A percentile compares a stretch with the other conserved stretches of the same genome.
phyloP scores from a whole-genome alignment of 805 yeast genomes.

The Barnettozyma siamensis region DNA sequence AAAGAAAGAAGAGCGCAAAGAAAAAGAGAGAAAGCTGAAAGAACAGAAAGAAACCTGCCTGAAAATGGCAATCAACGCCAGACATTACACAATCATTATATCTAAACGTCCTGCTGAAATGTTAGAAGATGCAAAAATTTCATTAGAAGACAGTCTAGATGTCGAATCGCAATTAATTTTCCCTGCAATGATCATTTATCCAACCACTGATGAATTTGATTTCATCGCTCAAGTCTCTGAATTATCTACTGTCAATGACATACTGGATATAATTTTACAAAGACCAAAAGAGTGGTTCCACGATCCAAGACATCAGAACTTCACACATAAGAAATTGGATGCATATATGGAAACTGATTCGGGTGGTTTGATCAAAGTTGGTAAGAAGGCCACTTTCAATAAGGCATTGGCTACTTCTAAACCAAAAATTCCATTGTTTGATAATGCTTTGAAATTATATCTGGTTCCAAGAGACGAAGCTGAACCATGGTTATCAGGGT shows the following conservation, averaged over 20 bases:
- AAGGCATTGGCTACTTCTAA: constrained; percentile 54
- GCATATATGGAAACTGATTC: constrained; percentile 75
- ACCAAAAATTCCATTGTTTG: constrained; percentile 74
- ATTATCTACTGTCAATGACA: constrained; percentile 56
- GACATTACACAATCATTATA: constrained; percentile 48
- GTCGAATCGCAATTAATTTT: constrained; percentile 73
- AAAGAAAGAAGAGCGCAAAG: constrained; percentile 28
- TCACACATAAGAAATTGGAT: constrained; percentile 53
- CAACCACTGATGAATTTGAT: constrained; percentile 80
- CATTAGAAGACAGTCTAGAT: constrained; percentile 60
- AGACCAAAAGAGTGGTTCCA: constrained; percentile 69
- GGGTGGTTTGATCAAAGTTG: constrained; percentile 84
- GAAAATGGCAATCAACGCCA: constrained; percentile 52
- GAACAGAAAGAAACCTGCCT: constrained; percentile 39
- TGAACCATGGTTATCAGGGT: constrained; percentile 55
- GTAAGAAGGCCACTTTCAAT: constrained; percentile 65
- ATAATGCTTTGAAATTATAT: constrained; percentile 62
- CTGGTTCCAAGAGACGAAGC: constrained; percentile 72
- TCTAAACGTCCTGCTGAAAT: constrained; percentile 52
- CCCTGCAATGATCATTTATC: constrained; percentile 78
- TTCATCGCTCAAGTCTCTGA: constrained; percentile 73
- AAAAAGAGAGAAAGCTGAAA: constrained; percentile 30
- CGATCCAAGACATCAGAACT: constrained; percentile 51
- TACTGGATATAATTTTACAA: constrained; percentile 53
- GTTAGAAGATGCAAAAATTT: constrained; percentile 45